Evolutionary conservation across 2,329 filamentous ascomycete genomes (phyloP).

Genomic region (Pestalotiopsis sp.): DNA sequence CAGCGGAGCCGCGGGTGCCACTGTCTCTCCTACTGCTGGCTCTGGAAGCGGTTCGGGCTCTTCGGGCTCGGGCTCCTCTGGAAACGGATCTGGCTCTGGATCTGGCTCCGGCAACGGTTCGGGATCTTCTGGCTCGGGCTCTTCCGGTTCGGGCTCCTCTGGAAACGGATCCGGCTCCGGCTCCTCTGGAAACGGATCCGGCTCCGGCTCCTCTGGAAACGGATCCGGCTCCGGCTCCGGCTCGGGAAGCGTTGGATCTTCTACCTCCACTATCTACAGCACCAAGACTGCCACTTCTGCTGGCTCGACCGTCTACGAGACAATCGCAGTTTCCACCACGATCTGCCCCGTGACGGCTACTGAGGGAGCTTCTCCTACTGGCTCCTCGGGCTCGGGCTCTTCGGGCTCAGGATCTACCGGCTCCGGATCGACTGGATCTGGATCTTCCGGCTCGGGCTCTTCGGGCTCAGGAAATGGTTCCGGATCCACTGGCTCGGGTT

Average conservation of each 20-base stretch:
- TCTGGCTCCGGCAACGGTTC: not conserved
- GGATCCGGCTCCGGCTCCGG: not conserved
- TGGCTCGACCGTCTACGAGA: slow-evolving; percentile 44
- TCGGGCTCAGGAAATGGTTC: no score
- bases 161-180: not conserved
- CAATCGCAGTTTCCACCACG: slow-evolving; percentile 46
- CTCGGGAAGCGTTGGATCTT: not conserved
- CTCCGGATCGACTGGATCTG: not conserved
- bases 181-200: not conserved
- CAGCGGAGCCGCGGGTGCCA: not conserved
- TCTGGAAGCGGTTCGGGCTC: not conserved
- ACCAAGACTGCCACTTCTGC: slow-evolving; percentile 37
- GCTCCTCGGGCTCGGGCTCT: not conserved
- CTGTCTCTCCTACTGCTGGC: slow-evolving; percentile 4
- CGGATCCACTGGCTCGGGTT: slow-evolving; percentile 35
- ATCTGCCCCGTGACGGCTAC: slow-evolving; percentile 41
- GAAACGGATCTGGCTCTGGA: not conserved
- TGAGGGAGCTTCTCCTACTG: not conserved
- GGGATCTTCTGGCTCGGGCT: not conserved
- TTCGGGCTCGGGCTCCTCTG: not conserved
- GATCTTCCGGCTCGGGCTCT: not conserved
- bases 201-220: not conserved
- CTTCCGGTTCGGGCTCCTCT: not conserved
- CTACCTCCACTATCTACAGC: slow-evolving; percentile 11
- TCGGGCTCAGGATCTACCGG: slow-evolving; percentile 32